Percentiles rank a stretch among this genome's conserved stretches.
Conservation (phyloP, 2,329 filamentous ascomycete genomes). For the Orbilia ellipsospora region DNA sequence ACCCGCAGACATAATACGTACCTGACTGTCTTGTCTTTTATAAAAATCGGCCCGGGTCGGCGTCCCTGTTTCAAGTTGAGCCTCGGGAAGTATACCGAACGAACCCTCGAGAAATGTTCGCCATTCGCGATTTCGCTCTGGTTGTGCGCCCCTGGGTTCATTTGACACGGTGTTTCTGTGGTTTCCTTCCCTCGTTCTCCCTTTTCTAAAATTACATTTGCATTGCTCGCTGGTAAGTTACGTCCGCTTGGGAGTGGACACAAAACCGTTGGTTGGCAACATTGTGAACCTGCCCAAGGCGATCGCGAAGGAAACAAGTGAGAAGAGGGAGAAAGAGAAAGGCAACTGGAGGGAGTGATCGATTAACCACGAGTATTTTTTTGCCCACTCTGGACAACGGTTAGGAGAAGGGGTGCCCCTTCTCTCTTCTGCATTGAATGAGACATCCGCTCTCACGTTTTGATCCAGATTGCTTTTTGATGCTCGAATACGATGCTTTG, state of each 20-base stretch:
- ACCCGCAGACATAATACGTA: not conserved
- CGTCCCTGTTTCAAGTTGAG: slow-evolving; percentile 33
- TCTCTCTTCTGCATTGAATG: slow-evolving; percentile 26
- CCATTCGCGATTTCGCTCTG: not conserved
- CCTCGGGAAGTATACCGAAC: slow-evolving; percentile 20
- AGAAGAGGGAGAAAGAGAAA: slow-evolving; percentile 11
- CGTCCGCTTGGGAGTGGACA: slow-evolving; percentile 36
- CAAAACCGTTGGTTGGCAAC: not conserved
- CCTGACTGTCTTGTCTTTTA: not conserved
- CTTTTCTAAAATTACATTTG: slow-evolving; percentile 32
- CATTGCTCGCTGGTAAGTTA: not conserved
- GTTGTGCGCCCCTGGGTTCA: slow-evolving; percentile 25
- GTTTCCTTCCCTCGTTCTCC: not conserved
- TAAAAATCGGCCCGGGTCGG: slow-evolving; percentile 24
- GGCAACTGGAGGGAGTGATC: slow-evolving; percentile 29
- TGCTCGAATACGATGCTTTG: slow-evolving; percentile 2
- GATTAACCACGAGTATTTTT: slow-evolving; percentile 24
- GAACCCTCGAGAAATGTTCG: slow-evolving; percentile 3
- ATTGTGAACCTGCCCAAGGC: too few species aligned
- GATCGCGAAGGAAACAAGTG: too few species aligned
- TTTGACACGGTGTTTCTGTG: slow-evolving; percentile 17
- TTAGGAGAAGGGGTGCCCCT: slow-evolving; percentile 34
- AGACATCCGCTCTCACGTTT: slow-evolving; percentile 52
- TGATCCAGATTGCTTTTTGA: slow-evolving; percentile 51
- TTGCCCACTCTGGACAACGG: not conserved